Evolutionary conservation across 805 yeast genomes (phyloP).

Genomic region (Blastobotrys peoriensis): DNA sequence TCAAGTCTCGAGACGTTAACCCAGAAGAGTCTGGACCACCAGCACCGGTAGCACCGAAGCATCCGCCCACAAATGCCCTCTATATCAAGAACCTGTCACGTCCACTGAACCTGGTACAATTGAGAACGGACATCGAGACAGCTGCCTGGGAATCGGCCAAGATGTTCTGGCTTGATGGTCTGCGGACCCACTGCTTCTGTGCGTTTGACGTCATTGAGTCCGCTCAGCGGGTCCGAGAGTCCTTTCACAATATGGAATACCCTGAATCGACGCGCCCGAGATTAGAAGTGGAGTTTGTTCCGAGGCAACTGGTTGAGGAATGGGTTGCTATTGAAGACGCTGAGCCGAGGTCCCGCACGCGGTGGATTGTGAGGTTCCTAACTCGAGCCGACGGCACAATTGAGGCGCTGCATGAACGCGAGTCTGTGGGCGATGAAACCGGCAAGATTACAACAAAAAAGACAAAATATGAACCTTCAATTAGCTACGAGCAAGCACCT

Average conservation of each 20-base stretch:
- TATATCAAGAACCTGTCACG: slow-evolving; percentile 1
- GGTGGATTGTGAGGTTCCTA: not conserved
- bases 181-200: slow-evolving; percentile 3
- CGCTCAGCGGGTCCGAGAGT: not conserved
- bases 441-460: too few relatives aligned
- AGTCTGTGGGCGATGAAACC: not conserved
- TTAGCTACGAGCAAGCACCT: not conserved
- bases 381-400: not conserved
- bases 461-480: too few relatives aligned
- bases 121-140: not conserved
- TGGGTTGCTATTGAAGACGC: not conserved
- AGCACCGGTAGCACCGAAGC: too few relatives aligned
- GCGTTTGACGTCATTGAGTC: not conserved
- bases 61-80: not conserved
- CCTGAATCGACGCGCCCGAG: not conserved
- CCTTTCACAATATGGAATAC: not conserved
- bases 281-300: not conserved
- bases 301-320: not conserved
- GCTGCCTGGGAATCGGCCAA: not conserved
- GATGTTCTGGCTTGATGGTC: slow-evolving; percentile 1
- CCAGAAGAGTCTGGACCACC: too few relatives aligned
- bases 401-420: not conserved
- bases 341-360: not conserved
- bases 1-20: too few relatives aligned
- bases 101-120: not conserved